Evolutionary conservation across 768 basidiomycete genomes (phyloP), one percentile per base, ranked within the genome.

Genomic region (Podaxis pistillaris): DNA sequence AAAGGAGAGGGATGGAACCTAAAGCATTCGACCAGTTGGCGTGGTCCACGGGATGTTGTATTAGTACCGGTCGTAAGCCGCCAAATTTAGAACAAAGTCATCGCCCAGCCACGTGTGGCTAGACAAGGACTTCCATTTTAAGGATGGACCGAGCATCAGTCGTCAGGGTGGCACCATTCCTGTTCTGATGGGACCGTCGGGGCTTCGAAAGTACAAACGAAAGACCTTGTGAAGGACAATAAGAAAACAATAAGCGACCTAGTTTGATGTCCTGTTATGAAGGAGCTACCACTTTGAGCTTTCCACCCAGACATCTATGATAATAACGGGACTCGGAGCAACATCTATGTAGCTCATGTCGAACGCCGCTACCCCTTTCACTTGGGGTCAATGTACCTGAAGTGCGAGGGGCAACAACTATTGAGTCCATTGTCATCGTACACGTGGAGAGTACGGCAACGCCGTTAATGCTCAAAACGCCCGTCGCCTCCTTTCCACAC

Each of bases 11-110:
- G 40, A 30, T 41, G 40, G 59, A 22, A 53, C 59, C 40, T 26
- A 51, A 15, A 54, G 60, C 44, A 33, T 46, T 54, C 40, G 36
- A 55, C 33, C 58, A n/a, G 58, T 59, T 59, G 47, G 58, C 50
- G 37, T 47, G 60, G 60, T 12, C 33, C 30, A 9, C 22, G 24
- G 11, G 44, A 22, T 22, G 53, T n/a, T 49, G 54, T 62, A 56
- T 56, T 62, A 62, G 46, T 56, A 56, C 53, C 46, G 52, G 33
- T 62, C 44, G 53, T 36, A 56, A 46, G 41, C 24, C 38, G 30
- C 61, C 47, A 38, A 36, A 56, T 26, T 49, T 62, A 56, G 61
- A 49, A 62, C 61, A 62, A 62, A 36, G 54, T 28, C 53, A 56
- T 62, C 19, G 33, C 47, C 41, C 26, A 37, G 54, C 61, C 61